Base-by-base conservation (phyloP, 116 monocot genomes). In the Thalassia testudinum region DNA sequence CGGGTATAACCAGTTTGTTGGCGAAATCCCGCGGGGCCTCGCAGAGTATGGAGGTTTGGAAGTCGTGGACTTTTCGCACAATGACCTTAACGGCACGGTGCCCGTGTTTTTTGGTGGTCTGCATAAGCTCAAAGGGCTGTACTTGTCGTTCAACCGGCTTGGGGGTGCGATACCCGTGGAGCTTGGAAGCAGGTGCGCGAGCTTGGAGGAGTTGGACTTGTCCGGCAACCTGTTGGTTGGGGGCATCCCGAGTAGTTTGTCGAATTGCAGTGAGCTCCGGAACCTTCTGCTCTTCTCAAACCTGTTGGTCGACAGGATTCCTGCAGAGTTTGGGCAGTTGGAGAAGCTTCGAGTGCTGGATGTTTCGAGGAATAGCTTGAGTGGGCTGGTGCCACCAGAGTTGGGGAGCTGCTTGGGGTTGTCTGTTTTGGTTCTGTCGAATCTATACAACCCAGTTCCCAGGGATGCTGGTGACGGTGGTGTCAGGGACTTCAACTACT, bases 351-450 rank as follows among this genome's bases (percentile, higher is more conserved):
- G 45, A 37, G 49, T 42, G 12, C 21, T 87, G 26, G 10, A 47
- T 18, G 64, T 87, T 16, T 62, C 78, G 1, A 72, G 61, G 15
- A 87, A 87, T 54, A 57, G 11, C 5, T 61, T 82, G 18, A 84
- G 84, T 34, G 81, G 87, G 17, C 44, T 40, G 27, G 58, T 95
- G 16, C 93, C 93, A 1, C 37, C 52, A 0, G 84, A 87, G 63
- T 78, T 95, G 5, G 87, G 84, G 0, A 75, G 75, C 22, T 95
- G 93, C 44, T 20, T 34, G 16, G 59, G 80, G 17, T 57, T 95
- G 23, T 78, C 78, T 25, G 66, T 75, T 50, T 57, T 95, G 26
- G 64, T 95, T 44, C 67, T 95, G n/a, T 66, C 77, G 1, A 80
- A 78, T 57, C 60, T 61, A 1, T 83, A 61, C 43, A 27, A 74